Evolutionary conservation across 208 protist genomes (phyloP).

Genomic region (Herpetomonas samuelpessoai): DNA sequence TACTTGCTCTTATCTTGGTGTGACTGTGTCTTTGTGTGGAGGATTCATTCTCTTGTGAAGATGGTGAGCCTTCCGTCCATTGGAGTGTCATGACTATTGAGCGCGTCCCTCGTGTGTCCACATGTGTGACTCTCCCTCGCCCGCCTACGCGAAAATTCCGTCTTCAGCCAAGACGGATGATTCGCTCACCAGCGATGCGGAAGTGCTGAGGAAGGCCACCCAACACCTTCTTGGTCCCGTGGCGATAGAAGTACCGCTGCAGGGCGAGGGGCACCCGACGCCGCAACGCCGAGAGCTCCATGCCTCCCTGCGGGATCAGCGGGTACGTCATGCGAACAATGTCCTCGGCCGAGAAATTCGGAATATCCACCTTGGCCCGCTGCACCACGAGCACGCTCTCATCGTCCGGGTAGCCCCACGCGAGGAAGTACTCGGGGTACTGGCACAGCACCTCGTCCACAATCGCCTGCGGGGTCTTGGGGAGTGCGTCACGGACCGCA

Average conservation of each 20-base stretch:
- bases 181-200: conserved; percentile 53
- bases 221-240: conserved; percentile 64
- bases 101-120: too few relatives aligned
- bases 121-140: too few relatives aligned
- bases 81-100: too few relatives aligned
- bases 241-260: conserved; percentile 74
- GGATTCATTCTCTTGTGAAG: too few relatives aligned
- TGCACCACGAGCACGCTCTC: conserved; percentile 58
- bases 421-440: conserved; percentile 70
- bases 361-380: conserved; percentile 66
- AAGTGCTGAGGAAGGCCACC: conserved; percentile 60
- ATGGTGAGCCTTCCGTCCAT: too few relatives aligned
- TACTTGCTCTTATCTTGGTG: too few relatives aligned
- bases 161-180: conserved; percentile 64
- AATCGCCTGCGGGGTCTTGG: conserved; percentile 24
- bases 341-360: conserved; percentile 41
- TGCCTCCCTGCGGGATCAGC: conserved; percentile 67
- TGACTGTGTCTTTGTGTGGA: too few relatives aligned
- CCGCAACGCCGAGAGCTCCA: conserved; percentile 38
- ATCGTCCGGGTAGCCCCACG: conserved; percentile 79
- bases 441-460: conserved; percentile 38
- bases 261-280: conserved; percentile 67
- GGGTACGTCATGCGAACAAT: conserved; percentile 60
- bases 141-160: too few relatives aligned
- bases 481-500: conserved; percentile 63